Evolutionary conservation across 2,329 filamentous ascomycete genomes (phyloP).

Genomic region (Immersiporthe knoxdaviesiana): DNA sequence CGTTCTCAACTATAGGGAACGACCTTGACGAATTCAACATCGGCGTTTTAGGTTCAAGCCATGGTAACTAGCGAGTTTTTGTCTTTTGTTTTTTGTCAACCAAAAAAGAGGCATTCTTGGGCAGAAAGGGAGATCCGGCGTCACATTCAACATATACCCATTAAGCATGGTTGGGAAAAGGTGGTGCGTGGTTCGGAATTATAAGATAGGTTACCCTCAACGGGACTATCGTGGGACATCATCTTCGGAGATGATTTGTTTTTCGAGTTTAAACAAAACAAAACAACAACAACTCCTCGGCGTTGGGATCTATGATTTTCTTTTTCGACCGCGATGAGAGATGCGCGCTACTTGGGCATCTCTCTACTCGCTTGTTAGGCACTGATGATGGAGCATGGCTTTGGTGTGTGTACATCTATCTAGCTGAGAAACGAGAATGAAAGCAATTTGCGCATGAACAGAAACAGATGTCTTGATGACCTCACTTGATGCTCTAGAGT

Average conservation of each 20-base stretch:
- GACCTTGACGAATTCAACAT: conserved; percentile 58
- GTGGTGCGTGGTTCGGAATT: conserved; percentile 21
- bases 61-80: conserved; percentile 29
- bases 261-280: conserved; percentile 23
- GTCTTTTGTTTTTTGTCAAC: conserved; percentile 28
- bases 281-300: conserved; percentile 21
- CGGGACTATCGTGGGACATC: conserved; percentile 27
- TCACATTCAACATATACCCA: conserved; percentile 33
- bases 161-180: conserved; percentile 30
- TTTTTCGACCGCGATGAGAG: conserved; percentile 4
- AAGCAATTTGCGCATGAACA: not conserved
- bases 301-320: conserved; percentile 24
- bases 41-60: conserved; percentile 50
- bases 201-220: conserved; percentile 30
- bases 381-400: not conserved
- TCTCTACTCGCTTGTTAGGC: not conserved
- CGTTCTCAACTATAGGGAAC: conserved; percentile 24
- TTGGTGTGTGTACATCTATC: not conserved
- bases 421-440: not conserved
- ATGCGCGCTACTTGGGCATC: not conserved
- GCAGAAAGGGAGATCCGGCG: conserved; percentile 25
- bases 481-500: not conserved
- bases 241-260: conserved; percentile 10
- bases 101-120: conserved; percentile 28
- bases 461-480: too few relatives aligned